Base-by-base conservation (phyloP, 352 stramenopile species). In the Globisporangium yorkense region DNA sequence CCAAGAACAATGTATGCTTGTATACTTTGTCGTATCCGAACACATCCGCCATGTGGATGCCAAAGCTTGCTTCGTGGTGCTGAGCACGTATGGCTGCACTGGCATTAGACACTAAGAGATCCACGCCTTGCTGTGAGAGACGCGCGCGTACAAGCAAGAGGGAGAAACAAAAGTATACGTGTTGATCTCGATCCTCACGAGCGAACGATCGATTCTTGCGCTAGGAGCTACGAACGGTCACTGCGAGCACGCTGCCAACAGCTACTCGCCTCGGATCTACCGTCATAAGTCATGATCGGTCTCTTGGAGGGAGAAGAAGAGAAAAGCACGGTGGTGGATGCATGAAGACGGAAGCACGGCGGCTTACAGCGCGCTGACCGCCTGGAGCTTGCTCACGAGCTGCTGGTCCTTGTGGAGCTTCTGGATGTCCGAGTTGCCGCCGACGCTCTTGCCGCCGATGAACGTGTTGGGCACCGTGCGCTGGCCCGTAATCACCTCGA, bases 391-490 rank as follows among this genome's bases (percentile, higher is more conserved):
- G 52, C 89, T 62, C 69, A 90, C 65, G 29, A 99, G 74, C 64
- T 97, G 87, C 71, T 95, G 92, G 53, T 62, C 75, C 57, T 84
- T 81, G 61, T 91, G 78, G 48, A 97, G 83, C 45, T 70, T 74
- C 61, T 98, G 85, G 47, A 95, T 92, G 66, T 98, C 92, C 74
- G 97, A 96, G 74, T 98, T 97, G 62, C 96, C 96, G 52, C 96
- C 96, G 53, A 99, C 71, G 65, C 93, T 94, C 66, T 96, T 87
- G 67, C 92, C 92, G 45, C 88, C 86, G 52, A 99, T 88, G 74
- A 99, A 99, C 12, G 98, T 89, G 79, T 99, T 98, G 10, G 97
- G 96, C 55, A 99, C 96, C 29, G 94, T 98, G 61, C 78, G 77
- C 69, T 98, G 94, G 57, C 92, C 96, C 16, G 81, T 88, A 64